A percentile compares a stretch with the other conserved stretches of the same genome.
Conservation (phyloP, 2,329 filamentous ascomycete species). For the Hypoxylon sp. region DNA sequence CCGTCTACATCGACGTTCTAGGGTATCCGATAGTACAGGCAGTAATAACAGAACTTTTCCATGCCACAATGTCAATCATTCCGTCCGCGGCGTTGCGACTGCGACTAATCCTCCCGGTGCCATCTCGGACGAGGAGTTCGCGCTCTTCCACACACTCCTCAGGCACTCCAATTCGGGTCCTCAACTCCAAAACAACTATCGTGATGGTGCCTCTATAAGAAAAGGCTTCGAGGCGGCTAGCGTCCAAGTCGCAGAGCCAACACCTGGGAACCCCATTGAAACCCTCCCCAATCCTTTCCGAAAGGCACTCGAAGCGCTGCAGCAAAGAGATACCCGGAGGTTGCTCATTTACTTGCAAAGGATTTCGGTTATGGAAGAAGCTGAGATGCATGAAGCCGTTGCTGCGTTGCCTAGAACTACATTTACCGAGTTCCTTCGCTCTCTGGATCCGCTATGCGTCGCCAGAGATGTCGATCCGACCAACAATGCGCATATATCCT, state of each 20-base stretch:
- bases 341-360: slow-evolving; percentile 33
- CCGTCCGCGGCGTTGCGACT: slow-evolving; percentile 18
- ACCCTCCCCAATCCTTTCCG: slow-evolving; percentile 22
- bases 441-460: slow-evolving; percentile 65
- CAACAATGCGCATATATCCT: slow-evolving; percentile 50
- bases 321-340: slow-evolving; percentile 33
- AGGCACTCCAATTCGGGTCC: not conserved
- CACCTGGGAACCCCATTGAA: not conserved
- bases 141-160: slow-evolving; percentile 28
- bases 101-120: slow-evolving; percentile 1
- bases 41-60: not conserved
- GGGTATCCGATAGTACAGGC: not conserved
- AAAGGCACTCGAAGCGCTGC: slow-evolving; percentile 36
- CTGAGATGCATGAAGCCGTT: slow-evolving; percentile 46
- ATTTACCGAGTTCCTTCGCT: slow-evolving; percentile 70
- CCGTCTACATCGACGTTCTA: slow-evolving; percentile 38
- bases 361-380: slow-evolving; percentile 37
- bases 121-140: slow-evolving; percentile 19
- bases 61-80: not conserved
- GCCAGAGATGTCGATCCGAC: slow-evolving; percentile 59
- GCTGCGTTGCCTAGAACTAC: slow-evolving; percentile 58
- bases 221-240: not conserved
- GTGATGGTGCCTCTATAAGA: not conserved
- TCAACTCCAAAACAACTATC: not conserved
- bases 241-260: not conserved